Conservation (phyloP, 768 basidiomycete species). For the Boletus rubroflammeus region DNA sequence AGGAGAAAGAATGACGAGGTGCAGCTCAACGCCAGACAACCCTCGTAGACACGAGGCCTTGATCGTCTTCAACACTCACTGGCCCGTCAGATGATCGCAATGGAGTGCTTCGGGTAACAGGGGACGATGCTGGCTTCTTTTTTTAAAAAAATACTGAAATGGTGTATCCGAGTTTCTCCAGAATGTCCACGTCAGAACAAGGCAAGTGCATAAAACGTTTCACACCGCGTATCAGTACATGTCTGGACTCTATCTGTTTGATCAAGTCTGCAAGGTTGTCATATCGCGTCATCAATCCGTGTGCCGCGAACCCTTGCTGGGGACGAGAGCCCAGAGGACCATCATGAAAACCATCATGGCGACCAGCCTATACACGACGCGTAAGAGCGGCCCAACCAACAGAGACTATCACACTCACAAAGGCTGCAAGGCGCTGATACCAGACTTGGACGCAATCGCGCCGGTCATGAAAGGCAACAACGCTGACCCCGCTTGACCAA, state of each 20-base stretch:
- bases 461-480: constrained; percentile 72
- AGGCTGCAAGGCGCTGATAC: constrained; percentile 41
- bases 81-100: background rate
- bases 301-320: constrained; percentile 24
- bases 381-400: background rate
- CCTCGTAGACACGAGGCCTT: too few relatives aligned
- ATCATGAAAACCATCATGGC: constrained; percentile 43
- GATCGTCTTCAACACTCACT: too few relatives aligned
- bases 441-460: constrained; percentile 58
- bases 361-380: constrained; percentile 21
- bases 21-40: accelerated
- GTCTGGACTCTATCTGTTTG: background rate
- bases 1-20: background rate
- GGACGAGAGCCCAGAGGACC: constrained; percentile 41
- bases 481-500: constrained; percentile 68
- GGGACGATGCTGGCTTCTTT: background rate
- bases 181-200: background rate
- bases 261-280: background rate
- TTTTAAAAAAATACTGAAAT: background rate
- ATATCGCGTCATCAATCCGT: constrained; percentile 11
- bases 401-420: constrained; percentile 16
- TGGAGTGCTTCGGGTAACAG: background rate
- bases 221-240: background rate
- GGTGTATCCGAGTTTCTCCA: background rate
- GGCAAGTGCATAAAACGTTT: background rate